Conservation (phyloP, 2,329 filamentous ascomycete genomes). For the Colletotrichum filicis region DNA sequence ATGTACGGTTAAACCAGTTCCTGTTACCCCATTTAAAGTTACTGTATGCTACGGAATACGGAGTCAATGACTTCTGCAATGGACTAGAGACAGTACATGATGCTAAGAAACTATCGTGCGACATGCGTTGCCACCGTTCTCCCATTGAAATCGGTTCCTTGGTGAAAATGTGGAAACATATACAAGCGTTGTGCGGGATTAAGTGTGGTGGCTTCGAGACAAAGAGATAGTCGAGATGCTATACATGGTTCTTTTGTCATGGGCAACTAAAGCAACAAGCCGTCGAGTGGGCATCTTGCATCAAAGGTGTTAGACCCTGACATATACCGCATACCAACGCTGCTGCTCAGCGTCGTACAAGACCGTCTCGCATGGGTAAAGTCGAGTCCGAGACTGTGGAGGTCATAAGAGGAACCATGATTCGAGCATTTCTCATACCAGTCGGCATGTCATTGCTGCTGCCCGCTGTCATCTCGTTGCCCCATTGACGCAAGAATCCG, state of each 20-base stretch:
- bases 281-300: neutral
- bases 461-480: conserved; percentile 29
- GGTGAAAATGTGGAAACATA: conserved; percentile 10
- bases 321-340: conserved; percentile 16
- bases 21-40: conserved; percentile 33
- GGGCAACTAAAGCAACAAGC: conserved; percentile 13
- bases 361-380: neutral
- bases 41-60: conserved; percentile 28
- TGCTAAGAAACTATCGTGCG: conserved; percentile 11
- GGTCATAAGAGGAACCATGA: conserved; percentile 9
- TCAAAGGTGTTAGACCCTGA: neutral
- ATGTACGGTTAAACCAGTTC: conserved; percentile 26
- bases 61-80: conserved; percentile 32
- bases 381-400: neutral
- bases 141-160: neutral
- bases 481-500: conserved; percentile 22
- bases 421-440: conserved; percentile 27
- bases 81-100: conserved; percentile 25
- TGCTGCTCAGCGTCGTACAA: neutral
- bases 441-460: neutral
- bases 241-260: conserved; percentile 20
- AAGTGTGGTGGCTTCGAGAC: conserved; percentile 22
- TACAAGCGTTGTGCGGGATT: conserved; percentile 1
- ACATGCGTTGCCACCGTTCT: conserved; percentile 3
- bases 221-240: conserved; percentile 12